These are phyloP conservation scores for Mallotus repandus DNA, from an alignment of 441 rosid genomes.

Conservation along the genomic window DNA sequence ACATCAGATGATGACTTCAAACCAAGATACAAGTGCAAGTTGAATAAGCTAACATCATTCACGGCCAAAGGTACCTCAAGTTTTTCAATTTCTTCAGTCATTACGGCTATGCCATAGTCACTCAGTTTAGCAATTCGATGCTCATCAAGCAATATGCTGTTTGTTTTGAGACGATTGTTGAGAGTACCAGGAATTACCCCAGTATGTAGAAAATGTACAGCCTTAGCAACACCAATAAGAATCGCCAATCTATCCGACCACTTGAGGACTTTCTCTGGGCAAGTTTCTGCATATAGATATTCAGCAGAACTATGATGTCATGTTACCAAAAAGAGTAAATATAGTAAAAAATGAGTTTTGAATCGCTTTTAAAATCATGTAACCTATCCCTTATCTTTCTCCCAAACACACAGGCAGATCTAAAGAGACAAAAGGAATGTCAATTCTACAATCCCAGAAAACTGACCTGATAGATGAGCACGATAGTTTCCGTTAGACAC, in stretches of 20 bases:
- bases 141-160: constrained; percentile 84
- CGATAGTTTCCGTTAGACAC: constrained; percentile 66
- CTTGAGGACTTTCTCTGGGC: constrained; percentile 66
- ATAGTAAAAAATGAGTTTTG: not conserved
- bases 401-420: not conserved
- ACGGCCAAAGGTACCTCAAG: constrained; percentile 48
- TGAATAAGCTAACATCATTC: constrained; percentile 3
- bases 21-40: constrained; percentile 9
- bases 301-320: not conserved
- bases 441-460: constrained; percentile 10
- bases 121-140: constrained; percentile 83
- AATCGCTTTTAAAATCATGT: not conserved
- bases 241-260: constrained; percentile 85
- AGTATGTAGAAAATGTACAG: constrained; percentile 88
- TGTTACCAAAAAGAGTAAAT: not conserved
- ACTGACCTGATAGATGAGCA: constrained; percentile 72
- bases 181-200: constrained; percentile 81
- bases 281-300: constrained; percentile 45
- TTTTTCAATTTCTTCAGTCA: constrained; percentile 66
- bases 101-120: constrained; percentile 79
- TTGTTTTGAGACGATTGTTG: constrained; percentile 69
- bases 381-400: not conserved
- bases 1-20: constrained; percentile 17
- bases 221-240: constrained; percentile 86
- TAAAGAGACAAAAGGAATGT: not conserved